phyloP scores from a whole-genome alignment of 2,329 filamentous ascomycete species.

The Neopestalotiopsis sp. region DNA sequence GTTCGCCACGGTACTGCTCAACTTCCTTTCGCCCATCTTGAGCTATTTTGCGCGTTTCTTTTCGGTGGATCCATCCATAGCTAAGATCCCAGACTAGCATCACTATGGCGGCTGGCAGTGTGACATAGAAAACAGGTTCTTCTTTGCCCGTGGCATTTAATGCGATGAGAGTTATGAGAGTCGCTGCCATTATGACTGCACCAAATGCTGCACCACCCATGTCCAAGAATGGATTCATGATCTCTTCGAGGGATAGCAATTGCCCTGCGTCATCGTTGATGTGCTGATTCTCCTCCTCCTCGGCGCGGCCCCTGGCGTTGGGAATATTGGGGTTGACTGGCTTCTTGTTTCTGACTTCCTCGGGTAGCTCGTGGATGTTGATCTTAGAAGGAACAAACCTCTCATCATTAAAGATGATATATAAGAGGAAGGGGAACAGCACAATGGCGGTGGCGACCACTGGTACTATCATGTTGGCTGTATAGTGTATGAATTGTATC shows the following conservation, averaged over 20 bases:
- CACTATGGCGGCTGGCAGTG: constrained; percentile 69
- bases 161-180: constrained; percentile 68
- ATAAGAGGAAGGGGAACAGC: constrained; percentile 73
- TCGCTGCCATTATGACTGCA: constrained; percentile 68
- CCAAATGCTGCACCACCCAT: constrained; percentile 70
- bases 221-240: constrained; percentile 78
- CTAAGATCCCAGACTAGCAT: constrained; percentile 73
- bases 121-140: constrained; percentile 71
- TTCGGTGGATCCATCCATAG: constrained; percentile 67
- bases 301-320: constrained; percentile 59
- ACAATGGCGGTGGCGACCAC: constrained; percentile 71
- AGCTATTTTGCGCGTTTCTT: constrained; percentile 69
- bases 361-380: constrained; percentile 70
- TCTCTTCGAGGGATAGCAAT: constrained; percentile 69
- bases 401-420: constrained; percentile 70
- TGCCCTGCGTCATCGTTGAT: constrained; percentile 57
- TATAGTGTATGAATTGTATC: constrained; percentile 76
- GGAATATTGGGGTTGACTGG: constrained; percentile 79
- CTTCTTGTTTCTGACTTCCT: constrained; percentile 57
- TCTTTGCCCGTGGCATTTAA: constrained; percentile 65
- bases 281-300: constrained; percentile 53
- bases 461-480: constrained; percentile 79
- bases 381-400: constrained; percentile 69
- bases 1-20: constrained; percentile 44
- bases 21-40: constrained; percentile 57